Conservation (phyloP, 106 monocot species). For the Apostasia shenzhenica region DNA sequence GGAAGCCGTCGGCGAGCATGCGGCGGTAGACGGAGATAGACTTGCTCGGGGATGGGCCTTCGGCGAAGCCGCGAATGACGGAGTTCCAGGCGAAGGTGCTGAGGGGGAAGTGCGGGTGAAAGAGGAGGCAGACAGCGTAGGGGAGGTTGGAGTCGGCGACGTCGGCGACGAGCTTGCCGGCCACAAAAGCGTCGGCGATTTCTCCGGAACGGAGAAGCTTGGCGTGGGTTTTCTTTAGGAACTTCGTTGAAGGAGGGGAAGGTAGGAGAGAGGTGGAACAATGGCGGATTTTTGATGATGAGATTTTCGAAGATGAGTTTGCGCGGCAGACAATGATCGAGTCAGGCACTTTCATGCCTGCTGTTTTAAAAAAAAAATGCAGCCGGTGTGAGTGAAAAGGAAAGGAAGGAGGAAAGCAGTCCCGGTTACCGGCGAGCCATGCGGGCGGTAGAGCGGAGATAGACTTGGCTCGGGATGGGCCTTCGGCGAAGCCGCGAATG, state of each 20-base stretch:
- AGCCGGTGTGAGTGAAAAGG: too few relatives aligned
- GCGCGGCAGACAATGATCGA: background rate
- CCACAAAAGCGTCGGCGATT: conserved; percentile 18
- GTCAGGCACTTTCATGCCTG: background rate
- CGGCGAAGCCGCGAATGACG: conserved; percentile 32
- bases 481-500: conserved; percentile 32
- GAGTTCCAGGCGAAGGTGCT: conserved; percentile 32
- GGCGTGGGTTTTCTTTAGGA: conserved; percentile 26
- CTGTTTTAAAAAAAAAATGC: too few relatives aligned
- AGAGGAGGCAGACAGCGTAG: conserved; percentile 16
- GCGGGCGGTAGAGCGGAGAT: conserved; percentile 21
- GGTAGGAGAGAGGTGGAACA: background rate
- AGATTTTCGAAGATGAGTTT: conserved; percentile 1
- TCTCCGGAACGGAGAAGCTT: conserved; percentile 27
- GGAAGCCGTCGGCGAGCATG: conserved; percentile 23
- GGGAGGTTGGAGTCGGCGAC: conserved; percentile 18
- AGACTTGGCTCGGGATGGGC: conserved; percentile 21
- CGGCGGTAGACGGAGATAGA: conserved; percentile 26
- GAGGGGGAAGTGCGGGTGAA: conserved; percentile 6
- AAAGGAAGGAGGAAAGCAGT: conserved; percentile 22
- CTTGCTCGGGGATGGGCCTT: conserved; percentile 17
- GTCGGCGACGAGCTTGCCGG: conserved; percentile 25
- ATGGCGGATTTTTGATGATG: background rate
- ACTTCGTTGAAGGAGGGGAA: background rate
- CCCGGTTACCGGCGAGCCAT: conserved; percentile 41